Conservation (phyloP, 2,329 filamentous ascomycete species). For the Colletotrichum filicis region DNA sequence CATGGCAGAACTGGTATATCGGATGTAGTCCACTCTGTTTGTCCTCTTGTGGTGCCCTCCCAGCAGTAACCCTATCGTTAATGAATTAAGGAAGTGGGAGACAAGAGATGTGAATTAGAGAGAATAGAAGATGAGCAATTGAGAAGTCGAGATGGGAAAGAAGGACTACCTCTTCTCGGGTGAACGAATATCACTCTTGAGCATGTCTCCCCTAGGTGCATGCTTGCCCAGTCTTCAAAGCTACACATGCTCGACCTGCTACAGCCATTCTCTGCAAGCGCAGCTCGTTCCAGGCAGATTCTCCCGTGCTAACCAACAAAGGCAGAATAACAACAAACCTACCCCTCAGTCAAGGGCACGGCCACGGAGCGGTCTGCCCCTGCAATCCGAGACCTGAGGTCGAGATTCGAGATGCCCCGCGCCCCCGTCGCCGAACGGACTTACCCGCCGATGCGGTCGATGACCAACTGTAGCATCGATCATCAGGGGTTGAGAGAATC, state of each 20-base stretch:
- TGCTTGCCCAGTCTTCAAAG: not conserved
- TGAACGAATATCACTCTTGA: not conserved
- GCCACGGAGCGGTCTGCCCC: conserved; percentile 14
- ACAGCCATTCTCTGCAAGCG: not conserved
- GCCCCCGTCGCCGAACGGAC: conserved; percentile 1
- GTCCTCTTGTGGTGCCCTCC: no score
- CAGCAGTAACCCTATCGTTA: no score
- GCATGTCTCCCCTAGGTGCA: not conserved
- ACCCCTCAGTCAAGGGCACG: conserved; percentile 21
- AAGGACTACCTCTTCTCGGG: not conserved
- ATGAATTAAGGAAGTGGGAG: no score
- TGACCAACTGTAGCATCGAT: conserved; percentile 33
- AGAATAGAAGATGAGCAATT: no score
- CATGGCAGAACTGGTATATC: no score
- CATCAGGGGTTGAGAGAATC: conserved; percentile 30
- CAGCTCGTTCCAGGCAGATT: not conserved
- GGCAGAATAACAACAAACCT: not conserved
- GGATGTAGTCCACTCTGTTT: no score
- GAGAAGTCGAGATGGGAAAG: not conserved
- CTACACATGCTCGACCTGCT: not conserved
- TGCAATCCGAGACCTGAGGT: not conserved
- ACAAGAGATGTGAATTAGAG: no score
- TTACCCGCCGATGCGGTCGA: conserved; percentile 31
- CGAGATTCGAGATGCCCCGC: not conserved
- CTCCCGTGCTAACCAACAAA: not conserved